These are phyloP conservation scores for Sporodiniella umbellata DNA, from an alignment of 371 early-diverging fungal species.

Conservation along the genomic window DNA sequence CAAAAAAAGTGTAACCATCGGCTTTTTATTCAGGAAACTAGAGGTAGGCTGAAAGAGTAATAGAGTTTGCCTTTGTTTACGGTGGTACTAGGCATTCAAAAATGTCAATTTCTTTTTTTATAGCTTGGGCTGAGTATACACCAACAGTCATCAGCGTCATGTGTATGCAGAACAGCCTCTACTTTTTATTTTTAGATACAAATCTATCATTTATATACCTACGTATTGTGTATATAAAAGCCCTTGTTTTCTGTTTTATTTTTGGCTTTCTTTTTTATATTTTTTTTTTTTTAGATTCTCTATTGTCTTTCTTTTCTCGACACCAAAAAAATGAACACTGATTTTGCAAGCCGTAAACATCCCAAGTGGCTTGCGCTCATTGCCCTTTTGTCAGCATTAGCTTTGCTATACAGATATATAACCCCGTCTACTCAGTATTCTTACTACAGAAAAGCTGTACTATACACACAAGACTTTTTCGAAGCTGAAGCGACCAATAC, in stretches of 20 bases:
- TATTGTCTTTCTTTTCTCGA: constrained; percentile 3
- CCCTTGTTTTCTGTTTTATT: no score
- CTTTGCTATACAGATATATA: constrained; percentile 11
- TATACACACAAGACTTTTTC: constrained; percentile 10
- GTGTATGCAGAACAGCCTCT: no score
- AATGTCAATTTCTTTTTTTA: neutral
- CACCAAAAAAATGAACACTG: constrained; percentile 9
- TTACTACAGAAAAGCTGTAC: constrained; percentile 17
- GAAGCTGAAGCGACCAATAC: constrained; percentile 5
- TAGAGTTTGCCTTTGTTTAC: neutral
- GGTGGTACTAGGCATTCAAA: neutral
- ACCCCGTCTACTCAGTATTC: constrained; percentile 1
- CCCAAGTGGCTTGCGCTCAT: constrained; percentile 12
- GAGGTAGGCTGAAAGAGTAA: no score
- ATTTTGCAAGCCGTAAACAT: constrained; percentile 17
- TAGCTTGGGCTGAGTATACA: neutral
- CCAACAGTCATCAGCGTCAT: no score
- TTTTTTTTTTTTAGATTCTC: neutral
- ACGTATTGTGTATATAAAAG: no score
- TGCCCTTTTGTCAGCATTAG: constrained; percentile 5
- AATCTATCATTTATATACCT: no score
- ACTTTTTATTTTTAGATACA: no score
- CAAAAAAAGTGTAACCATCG: no score
- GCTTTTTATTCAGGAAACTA: no score
- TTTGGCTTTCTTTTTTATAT: no score